Conservation (phyloP, 768 basidiomycete genomes). For the Termitomyces sp. region DNA sequence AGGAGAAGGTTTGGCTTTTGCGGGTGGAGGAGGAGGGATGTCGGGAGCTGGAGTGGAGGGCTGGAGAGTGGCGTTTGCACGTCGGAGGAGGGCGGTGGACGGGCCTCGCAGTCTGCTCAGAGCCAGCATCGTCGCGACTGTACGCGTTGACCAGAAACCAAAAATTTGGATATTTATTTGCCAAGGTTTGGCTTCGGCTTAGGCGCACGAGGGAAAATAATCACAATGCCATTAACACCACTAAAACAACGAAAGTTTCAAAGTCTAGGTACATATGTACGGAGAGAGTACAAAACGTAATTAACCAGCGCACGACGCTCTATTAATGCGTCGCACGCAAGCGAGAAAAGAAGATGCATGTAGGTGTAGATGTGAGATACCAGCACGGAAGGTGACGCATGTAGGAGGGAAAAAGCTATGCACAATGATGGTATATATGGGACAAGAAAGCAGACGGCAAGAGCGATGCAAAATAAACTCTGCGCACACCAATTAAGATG, state of each 20-base stretch:
- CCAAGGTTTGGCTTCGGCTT: conserved; percentile 17
- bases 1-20: background rate
- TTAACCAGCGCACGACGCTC: conserved; percentile 1
- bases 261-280: conserved; percentile 14
- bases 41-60: background rate
- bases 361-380: background rate
- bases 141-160: conserved; percentile 3
- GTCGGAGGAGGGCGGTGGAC: conserved; percentile 12
- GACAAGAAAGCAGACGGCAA: conserved; percentile 2
- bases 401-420: background rate
- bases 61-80: conserved; percentile 22
- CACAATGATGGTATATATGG: conserved; percentile 2
- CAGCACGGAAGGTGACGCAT: conserved; percentile 5
- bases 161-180: conserved; percentile 14
- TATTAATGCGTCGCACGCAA: background rate
- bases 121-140: conserved; percentile 21
- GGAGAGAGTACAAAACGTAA: conserved; percentile 4
- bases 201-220: too few relatives aligned
- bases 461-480: background rate
- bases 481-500: conserved; percentile 8
- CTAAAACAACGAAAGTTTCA: conserved; percentile 4
- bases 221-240: background rate
- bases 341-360: background rate
- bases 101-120: conserved; percentile 22
- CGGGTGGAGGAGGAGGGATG: conserved; percentile 9